Base-by-base conservation (phyloP, 495 filamentous ascomycete genomes). In the Talaromyces adpressus region DNA sequence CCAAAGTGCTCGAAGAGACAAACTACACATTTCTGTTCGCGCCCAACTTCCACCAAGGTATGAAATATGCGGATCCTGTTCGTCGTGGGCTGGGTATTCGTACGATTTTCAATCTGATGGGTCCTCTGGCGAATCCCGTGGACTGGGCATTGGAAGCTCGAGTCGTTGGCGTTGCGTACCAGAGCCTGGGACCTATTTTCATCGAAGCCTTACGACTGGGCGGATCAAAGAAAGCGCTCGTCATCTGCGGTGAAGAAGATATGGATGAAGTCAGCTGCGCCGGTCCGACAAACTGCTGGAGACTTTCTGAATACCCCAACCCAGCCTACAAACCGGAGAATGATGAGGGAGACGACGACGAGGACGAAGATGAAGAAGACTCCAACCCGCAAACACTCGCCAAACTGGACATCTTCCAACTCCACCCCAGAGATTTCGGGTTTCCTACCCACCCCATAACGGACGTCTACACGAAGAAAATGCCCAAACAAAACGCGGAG, bases 21-120 rank as follows among this genome's bases (percentile, higher is more conserved):
- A 96, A 91, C 75, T 99, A 98, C 77, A 88, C 89, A 60, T 99
- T 99, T 78, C 86, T 99, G 30, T 99, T 94, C 72, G 95, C 95
- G 0, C 95, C 93, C 29, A 88, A 92, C 66, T 99, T 97, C 82
- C 95, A 99, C 77, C 91, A 91, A 0, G 92, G 90, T 45, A 96
- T 98, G 90, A 84, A 83, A 67, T 84, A 91, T 71, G 92, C 93
- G 22, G 92, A 91, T 12, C 81, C 86, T 6, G 88, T 97, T 63
- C 88, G 95, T 22, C 88, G 84, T 63, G 86, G 90, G 70, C 84
- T 99, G 9, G 92, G 91, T 58, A 90, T 92, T 75, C 85, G 93
- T 52, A 98, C 94, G 1, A 92, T 98, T 68, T 98, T 98, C 85
- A 98, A 98, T 75, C 81, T 98, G 0, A 84, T 98, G 60, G 94